These are phyloP conservation scores for Paecilomyces sp. DNA, from an alignment of 2,329 filamentous ascomycete species.

Conservation along the genomic window DNA sequence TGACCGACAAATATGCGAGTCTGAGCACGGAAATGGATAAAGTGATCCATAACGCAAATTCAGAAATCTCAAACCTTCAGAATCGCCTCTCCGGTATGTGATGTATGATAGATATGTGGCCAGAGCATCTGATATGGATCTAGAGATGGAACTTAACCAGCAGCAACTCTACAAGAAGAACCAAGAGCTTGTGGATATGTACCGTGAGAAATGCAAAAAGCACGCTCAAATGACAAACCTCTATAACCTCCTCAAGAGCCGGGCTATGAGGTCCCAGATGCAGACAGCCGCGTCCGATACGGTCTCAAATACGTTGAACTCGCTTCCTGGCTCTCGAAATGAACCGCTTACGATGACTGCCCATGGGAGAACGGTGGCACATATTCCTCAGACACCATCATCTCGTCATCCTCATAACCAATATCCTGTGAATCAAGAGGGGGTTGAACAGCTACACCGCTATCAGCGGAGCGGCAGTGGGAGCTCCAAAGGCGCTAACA, in stretches of 20 bases:
- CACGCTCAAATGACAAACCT: slow-evolving; percentile 60
- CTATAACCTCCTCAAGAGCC: slow-evolving; percentile 51
- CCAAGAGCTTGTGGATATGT: slow-evolving; percentile 59
- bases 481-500: slow-evolving; percentile 23
- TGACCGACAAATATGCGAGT: slow-evolving; percentile 63
- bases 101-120: not conserved
- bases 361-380: slow-evolving; percentile 9
- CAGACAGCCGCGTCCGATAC: slow-evolving; percentile 49
- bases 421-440: slow-evolving; percentile 16
- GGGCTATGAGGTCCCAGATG: slow-evolving; percentile 48
- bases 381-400: slow-evolving; percentile 18
- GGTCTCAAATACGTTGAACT: slow-evolving; percentile 40
- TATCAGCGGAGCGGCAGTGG: slow-evolving; percentile 34
- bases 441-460: slow-evolving; percentile 30
- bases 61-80: slow-evolving; percentile 61
- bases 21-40: slow-evolving; percentile 64
- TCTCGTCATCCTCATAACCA: slow-evolving; percentile 11
- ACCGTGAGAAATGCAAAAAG: slow-evolving; percentile 64
- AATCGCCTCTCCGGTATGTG: slow-evolving; percentile 56
- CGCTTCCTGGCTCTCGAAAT: slow-evolving; percentile 16
- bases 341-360: slow-evolving; percentile 7
- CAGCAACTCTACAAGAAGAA: slow-evolving; percentile 62
- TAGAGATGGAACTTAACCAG: slow-evolving; percentile 55
- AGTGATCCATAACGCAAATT: slow-evolving; percentile 66
- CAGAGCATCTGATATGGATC: slow-evolving; percentile 2